Conservation (phyloP, 164 flowering plant genomes). For the Houttuynia cordata region DNA sequence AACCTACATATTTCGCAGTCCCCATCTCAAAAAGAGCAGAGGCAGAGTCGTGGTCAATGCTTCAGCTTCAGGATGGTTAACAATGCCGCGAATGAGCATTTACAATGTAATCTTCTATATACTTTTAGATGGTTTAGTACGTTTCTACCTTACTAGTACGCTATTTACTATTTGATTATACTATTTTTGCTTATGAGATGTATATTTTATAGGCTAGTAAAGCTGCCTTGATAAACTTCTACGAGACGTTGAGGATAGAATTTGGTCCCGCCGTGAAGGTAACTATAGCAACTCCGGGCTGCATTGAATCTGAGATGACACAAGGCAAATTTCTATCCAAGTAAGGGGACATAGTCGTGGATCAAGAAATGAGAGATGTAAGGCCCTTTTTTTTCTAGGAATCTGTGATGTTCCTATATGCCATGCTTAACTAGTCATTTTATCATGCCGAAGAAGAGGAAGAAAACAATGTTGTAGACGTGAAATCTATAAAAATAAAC, state of each 20-base stretch:
- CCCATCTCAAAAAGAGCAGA: constrained; percentile 31
- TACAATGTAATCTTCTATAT: constrained; percentile 23
- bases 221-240: constrained; percentile 8
- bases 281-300: constrained; percentile 10
- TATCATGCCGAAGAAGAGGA: too few species aligned
- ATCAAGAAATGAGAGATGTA: constrained; percentile 9
- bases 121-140: too few species aligned
- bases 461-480: too few species aligned
- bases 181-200: not conserved
- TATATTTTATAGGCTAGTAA: constrained; percentile 7
- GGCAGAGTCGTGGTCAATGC: constrained; percentile 38
- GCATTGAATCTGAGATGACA: constrained; percentile 8
- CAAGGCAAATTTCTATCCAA: constrained; percentile 6
- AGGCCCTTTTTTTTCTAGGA: not conserved
- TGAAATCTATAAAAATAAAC: too few species aligned
- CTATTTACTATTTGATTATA: not conserved
- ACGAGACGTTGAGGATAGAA: constrained; percentile 11
- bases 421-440: too few species aligned
- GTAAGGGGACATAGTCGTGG: constrained; percentile 3
- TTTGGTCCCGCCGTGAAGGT: constrained; percentile 4
- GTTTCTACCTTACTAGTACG: too few species aligned
- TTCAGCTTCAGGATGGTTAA: constrained; percentile 28
- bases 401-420: not conserved
- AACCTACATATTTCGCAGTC: constrained; percentile 34
- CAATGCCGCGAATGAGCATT: constrained; percentile 26